phyloP scores from a whole-genome alignment of 495 filamentous ascomycete species.

The Penicillium manginii region DNA sequence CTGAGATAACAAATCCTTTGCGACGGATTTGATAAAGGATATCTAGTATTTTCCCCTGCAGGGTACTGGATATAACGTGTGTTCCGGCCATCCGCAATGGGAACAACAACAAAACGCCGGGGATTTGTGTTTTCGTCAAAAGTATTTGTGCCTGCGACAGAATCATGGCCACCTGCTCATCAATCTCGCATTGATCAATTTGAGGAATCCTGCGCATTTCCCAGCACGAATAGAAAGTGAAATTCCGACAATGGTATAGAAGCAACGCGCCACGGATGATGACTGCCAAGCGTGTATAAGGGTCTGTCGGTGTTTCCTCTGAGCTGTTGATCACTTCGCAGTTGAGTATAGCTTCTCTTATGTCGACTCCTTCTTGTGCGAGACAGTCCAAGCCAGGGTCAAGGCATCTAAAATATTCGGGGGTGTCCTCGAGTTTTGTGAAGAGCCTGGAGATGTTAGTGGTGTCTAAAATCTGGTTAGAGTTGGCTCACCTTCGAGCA shows the following conservation, averaged over 20 bases:
- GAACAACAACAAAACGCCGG: not conserved
- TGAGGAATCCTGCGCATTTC: conserved; percentile 7
- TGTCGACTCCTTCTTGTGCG: not conserved
- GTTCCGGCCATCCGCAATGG: not conserved
- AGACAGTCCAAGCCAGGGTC: not conserved
- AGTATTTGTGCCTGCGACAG: not conserved
- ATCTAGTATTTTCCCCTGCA: not conserved
- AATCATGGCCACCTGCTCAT: not conserved
- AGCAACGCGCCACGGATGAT: conserved; percentile 9
- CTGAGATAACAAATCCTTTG: not conserved
- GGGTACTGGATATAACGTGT: not conserved
- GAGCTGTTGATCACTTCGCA: not conserved
- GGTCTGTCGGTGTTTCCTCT: not conserved
- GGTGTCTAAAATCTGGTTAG: not conserved
- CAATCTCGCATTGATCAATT: not conserved
- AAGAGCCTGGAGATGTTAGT: not conserved
- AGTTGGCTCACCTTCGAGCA: not conserved
- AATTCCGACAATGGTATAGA: conserved; percentile 13
- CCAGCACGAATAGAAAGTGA: conserved; percentile 12
- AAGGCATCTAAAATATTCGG: not conserved
- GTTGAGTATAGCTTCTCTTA: not conserved
- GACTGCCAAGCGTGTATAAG: not conserved
- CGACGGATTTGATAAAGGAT: not conserved
- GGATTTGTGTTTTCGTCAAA: not conserved
- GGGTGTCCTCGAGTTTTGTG: not conserved